phyloP scores from a whole-genome alignment of 371 early-diverging fungal genomes.

The Vairimorpha apis region DNA sequence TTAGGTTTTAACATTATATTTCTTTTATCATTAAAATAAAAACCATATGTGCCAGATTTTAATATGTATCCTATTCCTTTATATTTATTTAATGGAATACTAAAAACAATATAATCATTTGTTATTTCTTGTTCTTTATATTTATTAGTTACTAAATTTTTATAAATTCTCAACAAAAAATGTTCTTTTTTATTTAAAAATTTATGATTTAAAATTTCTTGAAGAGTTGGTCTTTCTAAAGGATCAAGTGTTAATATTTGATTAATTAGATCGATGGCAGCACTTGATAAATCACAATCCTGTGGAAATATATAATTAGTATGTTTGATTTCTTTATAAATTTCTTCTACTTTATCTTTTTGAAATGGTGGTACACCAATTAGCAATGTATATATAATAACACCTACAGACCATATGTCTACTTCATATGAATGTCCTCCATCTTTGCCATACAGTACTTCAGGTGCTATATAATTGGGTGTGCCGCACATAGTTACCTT shows the following conservation, averaged over 20 bases:
- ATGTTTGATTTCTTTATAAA: slow-evolving; percentile 72
- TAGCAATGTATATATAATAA: slow-evolving; percentile 76
- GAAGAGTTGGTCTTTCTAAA: slow-evolving; percentile 65
- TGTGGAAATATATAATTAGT: slow-evolving; percentile 73
- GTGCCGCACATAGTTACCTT: slow-evolving; percentile 86
- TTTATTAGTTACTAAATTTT: slow-evolving; percentile 29
- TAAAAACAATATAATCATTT: slow-evolving; percentile 64
- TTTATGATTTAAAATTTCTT: slow-evolving; percentile 64
- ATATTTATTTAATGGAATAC: slow-evolving; percentile 69
- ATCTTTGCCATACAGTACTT: slow-evolving; percentile 74
- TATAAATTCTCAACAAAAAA: slow-evolving; percentile 34
- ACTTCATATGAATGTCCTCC: slow-evolving; percentile 85
- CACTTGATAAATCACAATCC: slow-evolving; percentile 66
- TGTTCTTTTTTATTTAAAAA: slow-evolving; percentile 55
- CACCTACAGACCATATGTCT: slow-evolving; percentile 93
- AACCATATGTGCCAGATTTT: slow-evolving; percentile 70
- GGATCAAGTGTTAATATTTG: slow-evolving; percentile 73
- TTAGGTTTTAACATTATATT: slow-evolving; percentile 62
- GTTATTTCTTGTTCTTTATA: slow-evolving; percentile 11
- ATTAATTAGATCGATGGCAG: slow-evolving; percentile 71
- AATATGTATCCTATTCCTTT: slow-evolving; percentile 77
- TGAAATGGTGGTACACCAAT: slow-evolving; percentile 90
- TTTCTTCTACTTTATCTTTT: slow-evolving; percentile 71
- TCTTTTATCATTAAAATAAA: slow-evolving; percentile 74
- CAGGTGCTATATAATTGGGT: slow-evolving; percentile 95